Evolutionary conservation across 305 asterid species (phyloP).

Genomic region (Fraxinus baroniana): DNA sequence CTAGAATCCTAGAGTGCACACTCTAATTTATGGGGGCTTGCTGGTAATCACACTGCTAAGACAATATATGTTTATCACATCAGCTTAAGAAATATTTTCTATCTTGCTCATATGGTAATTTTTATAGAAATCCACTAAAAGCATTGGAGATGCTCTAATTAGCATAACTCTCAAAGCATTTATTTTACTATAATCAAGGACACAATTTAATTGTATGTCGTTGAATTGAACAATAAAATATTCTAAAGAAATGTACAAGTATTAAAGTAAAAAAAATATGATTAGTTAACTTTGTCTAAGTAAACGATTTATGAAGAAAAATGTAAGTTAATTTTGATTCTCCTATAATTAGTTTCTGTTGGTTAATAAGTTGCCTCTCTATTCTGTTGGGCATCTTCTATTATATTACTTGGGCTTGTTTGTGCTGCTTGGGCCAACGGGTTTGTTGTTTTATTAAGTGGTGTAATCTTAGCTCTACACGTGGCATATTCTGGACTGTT

Average conservation of each 20-base stretch:
- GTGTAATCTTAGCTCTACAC: too few species aligned
- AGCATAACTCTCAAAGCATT: not conserved
- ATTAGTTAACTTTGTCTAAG: not conserved
- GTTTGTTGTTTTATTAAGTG: too few species aligned
- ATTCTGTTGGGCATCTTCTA: too few species aligned
- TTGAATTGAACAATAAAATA: not conserved
- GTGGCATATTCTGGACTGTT: too few species aligned
- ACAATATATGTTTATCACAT: not conserved
- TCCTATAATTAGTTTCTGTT: not conserved
- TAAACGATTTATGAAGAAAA: not conserved
- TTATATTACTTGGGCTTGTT: too few species aligned
- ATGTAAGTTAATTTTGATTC: not conserved
- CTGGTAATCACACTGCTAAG: not conserved
- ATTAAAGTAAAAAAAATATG: not conserved
- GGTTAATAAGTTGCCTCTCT: too few species aligned
- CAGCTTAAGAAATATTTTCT: too few species aligned
- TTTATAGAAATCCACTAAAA: not conserved
- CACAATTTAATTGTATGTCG: not conserved
- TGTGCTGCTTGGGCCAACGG: too few species aligned
- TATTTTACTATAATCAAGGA: not conserved
- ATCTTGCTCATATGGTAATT: not conserved
- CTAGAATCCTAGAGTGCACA: not conserved
- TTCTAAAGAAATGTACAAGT: not conserved
- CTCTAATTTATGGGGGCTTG: not conserved
- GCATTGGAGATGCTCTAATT: not conserved